Base-by-base conservation (phyloP, 2,329 filamentous ascomycete genomes). In the Penicillium hesseltinei region DNA sequence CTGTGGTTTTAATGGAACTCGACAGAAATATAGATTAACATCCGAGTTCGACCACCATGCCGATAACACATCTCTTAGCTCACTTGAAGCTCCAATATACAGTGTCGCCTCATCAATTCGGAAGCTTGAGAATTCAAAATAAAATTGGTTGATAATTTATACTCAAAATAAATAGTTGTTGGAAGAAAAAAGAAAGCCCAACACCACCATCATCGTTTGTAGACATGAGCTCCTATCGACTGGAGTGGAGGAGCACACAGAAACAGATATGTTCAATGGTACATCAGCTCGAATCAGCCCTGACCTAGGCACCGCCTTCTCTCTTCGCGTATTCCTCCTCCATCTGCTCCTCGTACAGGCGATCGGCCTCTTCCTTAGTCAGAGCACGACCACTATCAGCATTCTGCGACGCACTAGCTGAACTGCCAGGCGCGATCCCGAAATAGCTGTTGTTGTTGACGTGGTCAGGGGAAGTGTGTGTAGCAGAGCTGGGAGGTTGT, bases 251-350 rank as follows among this genome's bases (percentile, higher is more conserved):
- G 10, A 39, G 23, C 38, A 44, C 21, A 17, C 3, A 31, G 23
- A 5, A 27, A 15, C 2, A 19, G 13, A 29, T 4, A 38, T 47
- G 33, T 29, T 6, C 33, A 23, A 15, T 15, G 6, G 23, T 21
- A n/a, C 4, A 33, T 1, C 27, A 39, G 36, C 5, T 35, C 36
- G 4, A 6, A 39, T 39, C 9, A 31, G 19, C 17, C 5, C 19
- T 11, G 23, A 25, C 46, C 67, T 65, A 75, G 65, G 78, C 75
- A 68, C 75, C 73, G 1, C 73, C 73, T 62, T 78, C 77, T 49
- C 76, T 64, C 73, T 78, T 77, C 56, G 75, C 74, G 66, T 78
- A 77, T 64, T 80, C 78, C 46, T 78, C 77, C 67, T 78, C 78
- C 66, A 80, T 79, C 15, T 75, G 71, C 64, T 79, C 77, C 59